These are phyloP conservation scores for Ustilago shanxiensis DNA, from an alignment of 1,284 basidiomycete species.

Conservation along the genomic window DNA sequence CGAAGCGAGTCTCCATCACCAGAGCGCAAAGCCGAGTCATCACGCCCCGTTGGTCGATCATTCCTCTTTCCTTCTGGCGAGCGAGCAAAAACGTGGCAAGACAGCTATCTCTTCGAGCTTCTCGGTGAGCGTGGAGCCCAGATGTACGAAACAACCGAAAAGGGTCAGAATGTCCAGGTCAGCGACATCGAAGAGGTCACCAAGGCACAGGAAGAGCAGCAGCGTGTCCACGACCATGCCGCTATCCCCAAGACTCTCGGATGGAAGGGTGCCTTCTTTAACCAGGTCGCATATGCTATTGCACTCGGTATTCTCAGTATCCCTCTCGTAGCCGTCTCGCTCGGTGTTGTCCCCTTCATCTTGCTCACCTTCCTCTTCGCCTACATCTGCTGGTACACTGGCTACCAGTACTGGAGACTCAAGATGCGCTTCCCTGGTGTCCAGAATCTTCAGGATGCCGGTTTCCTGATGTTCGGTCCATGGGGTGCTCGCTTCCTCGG, in stretches of 20 bases:
- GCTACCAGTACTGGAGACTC: slow-evolving; percentile 56
- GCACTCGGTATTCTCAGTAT: slow-evolving; percentile 63
- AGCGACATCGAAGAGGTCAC: slow-evolving; percentile 46
- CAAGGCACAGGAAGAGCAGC: slow-evolving; percentile 28
- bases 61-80: slow-evolving; percentile 56
- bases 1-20: slow-evolving; percentile 39
- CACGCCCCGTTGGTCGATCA: slow-evolving; percentile 33
- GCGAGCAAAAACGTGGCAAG: slow-evolving; percentile 50
- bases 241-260: slow-evolving; percentile 58
- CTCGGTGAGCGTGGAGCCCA: slow-evolving; percentile 35
- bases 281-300: slow-evolving; percentile 60
- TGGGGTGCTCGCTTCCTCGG: slow-evolving; percentile 48
- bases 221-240: slow-evolving; percentile 28
- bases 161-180: slow-evolving; percentile 47
- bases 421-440: slow-evolving; percentile 62
- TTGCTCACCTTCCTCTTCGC: slow-evolving; percentile 55
- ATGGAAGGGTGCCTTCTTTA: slow-evolving; percentile 61
- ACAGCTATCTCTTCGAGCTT: slow-evolving; percentile 50
- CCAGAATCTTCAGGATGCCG: slow-evolving; percentile 61
- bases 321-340: slow-evolving; percentile 56
- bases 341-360: slow-evolving; percentile 61
- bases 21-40: slow-evolving; percentile 23
- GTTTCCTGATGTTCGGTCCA: slow-evolving; percentile 60
- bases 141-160: slow-evolving; percentile 40
- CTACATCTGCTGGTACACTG: slow-evolving; percentile 55